Evolutionary conservation across 176 grass and related monocot species (phyloP), one percentile per base, ranked within the genome.

Genomic region (Triticum urartu): DNA sequence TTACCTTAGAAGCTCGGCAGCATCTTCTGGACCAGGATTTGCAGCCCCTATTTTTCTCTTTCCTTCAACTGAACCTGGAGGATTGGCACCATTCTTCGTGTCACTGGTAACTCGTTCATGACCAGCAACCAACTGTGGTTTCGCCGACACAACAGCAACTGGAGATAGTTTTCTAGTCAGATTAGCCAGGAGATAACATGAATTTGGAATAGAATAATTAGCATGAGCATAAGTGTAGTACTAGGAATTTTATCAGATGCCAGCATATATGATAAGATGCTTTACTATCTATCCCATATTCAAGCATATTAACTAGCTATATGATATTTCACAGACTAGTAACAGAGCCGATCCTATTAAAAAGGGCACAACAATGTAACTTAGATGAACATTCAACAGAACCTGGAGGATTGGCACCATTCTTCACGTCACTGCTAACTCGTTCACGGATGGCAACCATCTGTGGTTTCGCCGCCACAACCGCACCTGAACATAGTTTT

Each of bases 1-100:
- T 66, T 92, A 99, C 97, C 97, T 99, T 38, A 99, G 83, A 84
- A 99, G 92, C 58, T 96, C 92, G 7, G 92, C 88, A 84, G 94
- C 97, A 83, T 99, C 97, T 87, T 96, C 90, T 35, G 90, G 90
- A 12, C 94, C 92, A 54, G 92, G 97, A 89, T 96, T 98, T 52
- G 97, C 79, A 24, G 94, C 94, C 47, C 92, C 88, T 40, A 99
- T 90, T 64, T 88, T 81, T 73, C 87, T 81, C 82, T 96, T 99
- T 77, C 83, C 83, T 64, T 88, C 83, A 73, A 79, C 88, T 72
- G 94, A 58, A 72, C 47, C 80, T 25, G 88, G 78, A 73, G 88
- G 28, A 4, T 74, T 79, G 70, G 21, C 42, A 59, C 85, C 75
- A 26, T 76, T 77, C 7, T 77, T 86, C 35, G 80, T 84, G 8